Evolutionary conservation across 768 basidiomycete species (phyloP), one percentile per base, ranked within the genome.

Genomic region (Epithele typhae): DNA sequence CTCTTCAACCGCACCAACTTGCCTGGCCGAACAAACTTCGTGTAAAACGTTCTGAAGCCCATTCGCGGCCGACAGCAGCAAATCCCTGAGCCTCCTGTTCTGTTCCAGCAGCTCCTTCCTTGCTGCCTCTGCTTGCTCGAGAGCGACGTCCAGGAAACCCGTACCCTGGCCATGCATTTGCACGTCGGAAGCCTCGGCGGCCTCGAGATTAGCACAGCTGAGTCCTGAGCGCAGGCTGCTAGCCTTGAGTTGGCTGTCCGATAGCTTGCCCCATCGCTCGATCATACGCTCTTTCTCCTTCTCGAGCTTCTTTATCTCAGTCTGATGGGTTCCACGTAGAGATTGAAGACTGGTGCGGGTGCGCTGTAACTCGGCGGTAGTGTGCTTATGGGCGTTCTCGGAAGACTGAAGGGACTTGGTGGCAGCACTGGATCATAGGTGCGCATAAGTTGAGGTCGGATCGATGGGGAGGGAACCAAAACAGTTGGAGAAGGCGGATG

Each of bases 281-380:
- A 77, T 54, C 60, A 85, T 80, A 15, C 81, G 75, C 56, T 92
- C 89, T 15, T 82, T 65, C 33, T 92, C 89, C 54, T 83, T 84
- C 55, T 93, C 90, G 57, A 78, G 79, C 71, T 85, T 87, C 74
- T 84, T 90, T 25, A 89, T 61, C 60, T 92, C 91, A 27, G 73
- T 71, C 46, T 78, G 74, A 51, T 89, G 79, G 0, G 82, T 77
- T 33, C 79, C 72, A 21, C 91, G 81, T 11, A 88, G 68, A 9
- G 77, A 77, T 52, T 88, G 87, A 10, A 92, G 59, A 0, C 80
- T 64, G 1, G 79, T 76, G 37, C 83, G 78, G n/a, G 82, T 80
- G 21, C 86, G 82, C 56, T 85, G 83, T 2, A 91, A 75, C 51
- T 90, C 87, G 1, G 70, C 65, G 5, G 72, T 70, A 1, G 86